Evolutionary conservation across 164 flowering plant species (phyloP).

Genomic region (Nymphaea colorata): DNA sequence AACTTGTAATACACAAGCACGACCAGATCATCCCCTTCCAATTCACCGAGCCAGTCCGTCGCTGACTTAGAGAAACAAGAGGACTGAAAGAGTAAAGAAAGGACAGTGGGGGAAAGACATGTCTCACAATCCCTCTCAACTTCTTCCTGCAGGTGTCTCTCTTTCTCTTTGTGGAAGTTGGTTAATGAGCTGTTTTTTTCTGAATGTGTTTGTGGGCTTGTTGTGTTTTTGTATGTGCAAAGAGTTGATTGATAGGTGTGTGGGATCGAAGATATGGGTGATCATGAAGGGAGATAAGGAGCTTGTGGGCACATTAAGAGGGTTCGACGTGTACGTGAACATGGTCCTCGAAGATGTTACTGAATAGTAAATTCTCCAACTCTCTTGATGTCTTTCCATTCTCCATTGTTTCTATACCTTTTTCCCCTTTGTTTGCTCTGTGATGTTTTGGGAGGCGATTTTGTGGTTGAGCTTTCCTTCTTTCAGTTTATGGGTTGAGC

Average conservation of each 20-base stretch:
- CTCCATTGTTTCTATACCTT: not conserved
- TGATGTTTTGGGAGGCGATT: too few relatives aligned
- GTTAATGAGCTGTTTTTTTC: not conserved
- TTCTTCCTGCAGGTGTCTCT: slow-evolving; percentile 39
- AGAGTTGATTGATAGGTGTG: slow-evolving; percentile 95
- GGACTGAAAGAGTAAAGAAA: too few relatives aligned
- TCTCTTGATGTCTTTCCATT: slow-evolving; percentile 2
- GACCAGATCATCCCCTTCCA: too few relatives aligned
- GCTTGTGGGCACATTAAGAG: slow-evolving; percentile 87
- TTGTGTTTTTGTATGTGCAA: slow-evolving; percentile 2
- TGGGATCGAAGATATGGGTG: slow-evolving; percentile 97
- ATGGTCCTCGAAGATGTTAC: slow-evolving; percentile 99
- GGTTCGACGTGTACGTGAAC: slow-evolving; percentile 93
- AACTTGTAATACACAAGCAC: too few relatives aligned
- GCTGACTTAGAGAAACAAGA: too few relatives aligned
- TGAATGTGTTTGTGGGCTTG: slow-evolving; percentile 5
- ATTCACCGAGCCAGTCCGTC: too few relatives aligned
- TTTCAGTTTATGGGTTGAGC: too few relatives aligned
- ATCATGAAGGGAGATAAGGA: slow-evolving; percentile 99
- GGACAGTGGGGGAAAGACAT: slow-evolving; percentile 8
- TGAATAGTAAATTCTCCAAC: slow-evolving; percentile 54
- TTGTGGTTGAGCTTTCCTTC: too few relatives aligned
- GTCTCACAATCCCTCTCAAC: slow-evolving; percentile 83
- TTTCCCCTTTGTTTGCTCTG: too few relatives aligned
- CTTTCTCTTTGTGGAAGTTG: not conserved